phyloP scores from a whole-genome alignment of 768 basidiomycete species.

The Suillus weaverae region DNA sequence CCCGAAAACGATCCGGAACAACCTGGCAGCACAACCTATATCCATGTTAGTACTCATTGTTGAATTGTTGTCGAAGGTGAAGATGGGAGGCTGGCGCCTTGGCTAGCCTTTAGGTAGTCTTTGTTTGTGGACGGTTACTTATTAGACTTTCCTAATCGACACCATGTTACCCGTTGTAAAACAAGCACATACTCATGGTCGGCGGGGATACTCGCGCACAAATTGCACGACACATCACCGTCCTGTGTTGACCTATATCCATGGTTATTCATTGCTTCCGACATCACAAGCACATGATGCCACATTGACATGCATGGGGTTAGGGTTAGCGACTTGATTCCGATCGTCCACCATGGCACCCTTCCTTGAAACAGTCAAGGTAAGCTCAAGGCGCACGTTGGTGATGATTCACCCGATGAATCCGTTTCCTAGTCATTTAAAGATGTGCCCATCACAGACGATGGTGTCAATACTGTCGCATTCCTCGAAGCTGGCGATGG shows the following conservation, averaged over 20 bases:
- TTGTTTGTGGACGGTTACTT: no score
- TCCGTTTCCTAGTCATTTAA: constrained; percentile 73
- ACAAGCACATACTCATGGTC: not conserved
- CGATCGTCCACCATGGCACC: constrained; percentile 56
- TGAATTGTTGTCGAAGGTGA: not conserved
- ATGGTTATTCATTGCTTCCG: no score
- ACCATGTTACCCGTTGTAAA: not conserved
- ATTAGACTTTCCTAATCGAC: not conserved
- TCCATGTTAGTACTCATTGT: no score
- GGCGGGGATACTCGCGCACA: not conserved
- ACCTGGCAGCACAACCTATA: no score
- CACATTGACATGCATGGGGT: not conserved
- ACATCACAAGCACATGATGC: no score
- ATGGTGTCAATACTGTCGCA: constrained; percentile 82
- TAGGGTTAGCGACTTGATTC: constrained; percentile 3
- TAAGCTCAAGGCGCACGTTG: constrained; percentile 17
- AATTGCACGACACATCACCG: not conserved
- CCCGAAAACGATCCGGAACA: not conserved
- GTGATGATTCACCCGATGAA: not conserved
- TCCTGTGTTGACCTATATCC: not conserved
- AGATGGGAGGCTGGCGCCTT: not conserved
- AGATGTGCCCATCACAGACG: constrained; percentile 82
- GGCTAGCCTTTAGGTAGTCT: not conserved
- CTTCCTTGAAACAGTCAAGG: constrained; percentile 72
- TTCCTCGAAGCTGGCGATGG: constrained; percentile 91